These are phyloP conservation scores for Solanum okadae DNA, from an alignment of 257 asterid genomes.

Conservation along the genomic window DNA sequence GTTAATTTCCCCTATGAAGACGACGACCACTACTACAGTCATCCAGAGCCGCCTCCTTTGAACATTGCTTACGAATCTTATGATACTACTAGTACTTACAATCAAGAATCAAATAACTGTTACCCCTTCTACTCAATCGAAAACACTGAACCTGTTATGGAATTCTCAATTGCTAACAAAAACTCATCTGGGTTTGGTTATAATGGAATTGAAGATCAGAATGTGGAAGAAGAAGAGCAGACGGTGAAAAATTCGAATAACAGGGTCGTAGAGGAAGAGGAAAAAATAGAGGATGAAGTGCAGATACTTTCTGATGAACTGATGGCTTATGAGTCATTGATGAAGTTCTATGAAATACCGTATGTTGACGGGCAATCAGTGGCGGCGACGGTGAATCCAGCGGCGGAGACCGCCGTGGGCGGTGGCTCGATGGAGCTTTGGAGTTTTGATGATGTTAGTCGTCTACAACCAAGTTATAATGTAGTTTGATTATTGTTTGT, in stretches of 20 bases:
- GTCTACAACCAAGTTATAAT: not conserved
- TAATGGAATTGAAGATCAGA: constrained; percentile 5
- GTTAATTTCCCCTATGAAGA: constrained; percentile 69
- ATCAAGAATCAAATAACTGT: not conserved
- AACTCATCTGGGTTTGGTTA: not conserved
- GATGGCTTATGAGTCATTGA: constrained; percentile 66
- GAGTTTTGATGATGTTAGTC: constrained; percentile 54
- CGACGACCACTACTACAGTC: not conserved
- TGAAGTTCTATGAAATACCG: constrained; percentile 81
- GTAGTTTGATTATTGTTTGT: not conserved
- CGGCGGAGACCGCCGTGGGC: constrained; percentile 29
- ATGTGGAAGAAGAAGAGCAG: not conserved
- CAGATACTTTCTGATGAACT: constrained; percentile 68
- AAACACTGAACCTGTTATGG: not conserved
- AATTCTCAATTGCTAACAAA: not conserved
- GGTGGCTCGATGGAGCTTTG: constrained; percentile 44
- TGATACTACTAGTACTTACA: not conserved
- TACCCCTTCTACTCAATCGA: not conserved
- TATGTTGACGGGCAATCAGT: constrained; percentile 68
- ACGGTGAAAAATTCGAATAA: not conserved
- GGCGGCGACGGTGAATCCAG: constrained; percentile 18
- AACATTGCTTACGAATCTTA: not conserved
- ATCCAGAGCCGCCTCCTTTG: not conserved
- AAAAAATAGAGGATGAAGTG: constrained; percentile 16
- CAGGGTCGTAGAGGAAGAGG: not conserved